Evolutionary conservation across 305 asterid species (phyloP).

Genomic region (Andrographis paniculata): DNA sequence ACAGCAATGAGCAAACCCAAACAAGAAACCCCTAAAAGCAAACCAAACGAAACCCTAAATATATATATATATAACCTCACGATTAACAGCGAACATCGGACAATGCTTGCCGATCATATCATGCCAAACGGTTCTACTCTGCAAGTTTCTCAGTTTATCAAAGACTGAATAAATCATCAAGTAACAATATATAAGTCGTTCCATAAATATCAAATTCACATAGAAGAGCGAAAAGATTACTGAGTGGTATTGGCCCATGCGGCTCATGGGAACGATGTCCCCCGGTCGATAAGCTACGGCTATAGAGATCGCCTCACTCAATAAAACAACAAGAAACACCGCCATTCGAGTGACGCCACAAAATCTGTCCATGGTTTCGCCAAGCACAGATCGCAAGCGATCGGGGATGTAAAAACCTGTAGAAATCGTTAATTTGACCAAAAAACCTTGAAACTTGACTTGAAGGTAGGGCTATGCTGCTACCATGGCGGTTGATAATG

Average conservation of each 20-base stretch:
- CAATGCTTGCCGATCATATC: constrained; percentile 96
- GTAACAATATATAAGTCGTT: background rate
- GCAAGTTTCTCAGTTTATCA: constrained; percentile 15
- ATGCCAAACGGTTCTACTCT: constrained; percentile 91
- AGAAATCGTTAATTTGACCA: no score
- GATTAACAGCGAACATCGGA: constrained; percentile 85
- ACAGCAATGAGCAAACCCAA: constrained; percentile 12
- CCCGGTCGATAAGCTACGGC: constrained; percentile 77
- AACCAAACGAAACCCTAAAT: constrained; percentile 20
- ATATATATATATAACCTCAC: constrained; percentile 68
- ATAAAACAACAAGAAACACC: constrained; percentile 26
- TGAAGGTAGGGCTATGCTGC: no score
- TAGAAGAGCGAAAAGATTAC: constrained; percentile 27
- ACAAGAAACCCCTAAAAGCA: constrained; percentile 6
- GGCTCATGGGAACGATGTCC: constrained; percentile 86
- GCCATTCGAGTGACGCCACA: constrained; percentile 22
- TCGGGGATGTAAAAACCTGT: background rate
- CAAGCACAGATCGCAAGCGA: constrained; percentile 20
- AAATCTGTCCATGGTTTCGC: constrained; percentile 33
- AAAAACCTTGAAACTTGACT: no score
- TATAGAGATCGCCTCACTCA: constrained; percentile 28
- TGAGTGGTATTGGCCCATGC: constrained; percentile 91
- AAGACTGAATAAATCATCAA: background rate
- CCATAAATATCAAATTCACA: constrained; percentile 7
- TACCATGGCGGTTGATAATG: no score